Evolutionary conservation across 2,329 filamentous ascomycete genomes (phyloP).

Genomic region (Saccharata proteae): DNA sequence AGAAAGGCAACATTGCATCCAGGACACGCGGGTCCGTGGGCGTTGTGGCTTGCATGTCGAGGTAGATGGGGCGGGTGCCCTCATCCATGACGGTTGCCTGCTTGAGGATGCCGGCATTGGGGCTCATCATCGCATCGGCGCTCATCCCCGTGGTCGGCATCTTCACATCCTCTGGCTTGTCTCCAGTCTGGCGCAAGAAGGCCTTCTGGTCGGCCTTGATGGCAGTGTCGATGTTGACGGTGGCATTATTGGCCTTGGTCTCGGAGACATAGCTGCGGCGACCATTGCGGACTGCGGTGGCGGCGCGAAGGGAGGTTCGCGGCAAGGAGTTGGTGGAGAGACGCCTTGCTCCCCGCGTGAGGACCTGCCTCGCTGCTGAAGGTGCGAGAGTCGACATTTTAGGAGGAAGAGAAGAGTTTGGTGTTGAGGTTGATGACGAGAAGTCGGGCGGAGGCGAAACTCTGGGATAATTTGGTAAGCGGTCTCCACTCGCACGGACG

Average conservation of each 20-base stretch:
- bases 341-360: slow-evolving; percentile 44
- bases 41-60: slow-evolving; percentile 97
- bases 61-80: slow-evolving; percentile 86
- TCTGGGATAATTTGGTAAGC: too few relatives aligned
- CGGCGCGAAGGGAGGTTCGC: slow-evolving; percentile 27
- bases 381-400: slow-evolving; percentile 44
- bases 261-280: slow-evolving; percentile 71
- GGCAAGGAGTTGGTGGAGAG: slow-evolving; percentile 30
- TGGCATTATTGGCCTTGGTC: slow-evolving; percentile 65
- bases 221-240: slow-evolving; percentile 69
- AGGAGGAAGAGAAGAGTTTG: slow-evolving; percentile 4
- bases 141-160: slow-evolving; percentile 47
- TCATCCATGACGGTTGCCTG: slow-evolving; percentile 88
- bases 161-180: slow-evolving; percentile 42
- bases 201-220: slow-evolving; percentile 79
- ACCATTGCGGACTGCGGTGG: slow-evolving; percentile 22
- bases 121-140: slow-evolving; percentile 62
- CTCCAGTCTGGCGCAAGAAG: slow-evolving; percentile 50
- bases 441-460: slow-evolving; percentile 6
- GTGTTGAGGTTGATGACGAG: slow-evolving; percentile 8
- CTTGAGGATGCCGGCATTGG: slow-evolving; percentile 74
- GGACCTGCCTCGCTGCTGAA: slow-evolving; percentile 62
- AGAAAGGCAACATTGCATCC: slow-evolving; percentile 92
- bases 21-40: slow-evolving; percentile 89
- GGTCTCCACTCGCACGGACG: too few relatives aligned